Conservation (phyloP, 2,329 filamentous ascomycete genomes). For the Mollisia scopiformis region DNA sequence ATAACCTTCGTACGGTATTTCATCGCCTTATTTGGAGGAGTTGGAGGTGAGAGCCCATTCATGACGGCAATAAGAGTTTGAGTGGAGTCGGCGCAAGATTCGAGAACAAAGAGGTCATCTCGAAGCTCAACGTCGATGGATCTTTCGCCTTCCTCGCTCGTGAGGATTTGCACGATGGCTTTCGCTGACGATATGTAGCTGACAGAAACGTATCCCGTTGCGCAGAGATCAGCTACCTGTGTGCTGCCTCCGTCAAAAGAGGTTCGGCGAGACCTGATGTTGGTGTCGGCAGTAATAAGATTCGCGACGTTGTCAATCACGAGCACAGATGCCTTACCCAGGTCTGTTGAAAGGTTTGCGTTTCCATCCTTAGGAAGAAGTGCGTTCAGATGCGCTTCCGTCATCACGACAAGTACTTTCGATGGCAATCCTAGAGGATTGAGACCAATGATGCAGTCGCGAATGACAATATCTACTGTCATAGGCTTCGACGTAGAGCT, state of each 20-base stretch:
- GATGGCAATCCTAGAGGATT: constrained; percentile 78
- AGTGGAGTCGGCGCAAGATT: constrained; percentile 96
- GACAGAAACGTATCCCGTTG: constrained; percentile 80
- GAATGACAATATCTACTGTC: constrained; percentile 73
- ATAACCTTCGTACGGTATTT: constrained; percentile 89
- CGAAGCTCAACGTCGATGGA: constrained; percentile 79
- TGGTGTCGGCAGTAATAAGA: constrained; percentile 28
- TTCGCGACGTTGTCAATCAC: constrained; percentile 75
- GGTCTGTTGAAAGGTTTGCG: constrained; percentile 64
- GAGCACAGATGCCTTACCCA: constrained; percentile 82
- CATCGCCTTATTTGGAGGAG: constrained; percentile 77
- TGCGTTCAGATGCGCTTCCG: constrained; percentile 74
- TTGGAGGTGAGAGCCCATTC: constrained; percentile 81
- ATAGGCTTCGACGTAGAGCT: constrained; percentile 54
- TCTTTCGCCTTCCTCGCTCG: constrained; percentile 60
- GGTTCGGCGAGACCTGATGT: constrained; percentile 23
- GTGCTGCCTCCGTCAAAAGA: constrained; percentile 39
- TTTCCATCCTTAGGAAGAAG: constrained; percentile 66
- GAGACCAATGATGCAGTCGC: constrained; percentile 81
- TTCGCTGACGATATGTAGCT: constrained; percentile 85
- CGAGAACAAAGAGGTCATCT: constrained; percentile 85
- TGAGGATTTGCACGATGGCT: constrained; percentile 61
- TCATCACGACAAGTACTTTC: constrained; percentile 78
- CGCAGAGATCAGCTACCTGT: constrained; percentile 60
- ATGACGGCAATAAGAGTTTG: constrained; percentile 84